phyloP scores from a whole-genome alignment of 129 eudicot species.

The Smallanthus sonchifolius region DNA sequence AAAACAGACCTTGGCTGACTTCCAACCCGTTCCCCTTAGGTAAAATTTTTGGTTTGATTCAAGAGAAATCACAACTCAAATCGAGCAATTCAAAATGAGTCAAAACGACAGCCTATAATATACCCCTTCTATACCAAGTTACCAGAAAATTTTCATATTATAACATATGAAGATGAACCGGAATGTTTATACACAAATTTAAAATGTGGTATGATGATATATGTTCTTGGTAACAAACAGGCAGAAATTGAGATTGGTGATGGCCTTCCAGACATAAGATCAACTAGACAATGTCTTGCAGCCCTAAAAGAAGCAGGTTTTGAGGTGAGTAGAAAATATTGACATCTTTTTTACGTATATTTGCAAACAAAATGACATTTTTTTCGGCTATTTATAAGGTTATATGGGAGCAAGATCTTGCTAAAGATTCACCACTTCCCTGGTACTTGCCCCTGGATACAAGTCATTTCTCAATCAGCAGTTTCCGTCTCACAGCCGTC shows the following conservation, averaged over 20 bases:
- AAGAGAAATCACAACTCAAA: neutral
- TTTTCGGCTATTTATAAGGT: conserved; percentile 43
- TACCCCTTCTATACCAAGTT: neutral
- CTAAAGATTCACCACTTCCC: conserved; percentile 63
- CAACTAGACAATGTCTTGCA: conserved; percentile 70
- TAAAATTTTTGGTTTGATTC: neutral
- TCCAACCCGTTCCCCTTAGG: neutral
- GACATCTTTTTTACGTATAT: neutral
- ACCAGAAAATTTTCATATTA: neutral
- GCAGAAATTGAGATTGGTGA: conserved; percentile 93
- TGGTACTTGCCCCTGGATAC: conserved; percentile 84
- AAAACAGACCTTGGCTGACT: neutral
- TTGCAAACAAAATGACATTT: neutral
- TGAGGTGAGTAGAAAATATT: conserved; percentile 52
- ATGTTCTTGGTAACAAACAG: conserved; percentile 39
- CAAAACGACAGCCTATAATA: neutral
- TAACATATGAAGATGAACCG: neutral
- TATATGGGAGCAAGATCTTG: conserved; percentile 68
- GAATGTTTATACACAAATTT: neutral
- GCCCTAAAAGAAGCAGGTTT: conserved; percentile 89
- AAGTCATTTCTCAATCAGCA: conserved; percentile 65
- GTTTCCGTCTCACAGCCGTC: conserved; percentile 73
- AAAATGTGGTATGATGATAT: neutral
- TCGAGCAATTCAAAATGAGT: neutral
- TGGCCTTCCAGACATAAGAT: conserved; percentile 87